Conservation (phyloP, 345 rosid genomes). For the Theobroma cacao region DNA sequence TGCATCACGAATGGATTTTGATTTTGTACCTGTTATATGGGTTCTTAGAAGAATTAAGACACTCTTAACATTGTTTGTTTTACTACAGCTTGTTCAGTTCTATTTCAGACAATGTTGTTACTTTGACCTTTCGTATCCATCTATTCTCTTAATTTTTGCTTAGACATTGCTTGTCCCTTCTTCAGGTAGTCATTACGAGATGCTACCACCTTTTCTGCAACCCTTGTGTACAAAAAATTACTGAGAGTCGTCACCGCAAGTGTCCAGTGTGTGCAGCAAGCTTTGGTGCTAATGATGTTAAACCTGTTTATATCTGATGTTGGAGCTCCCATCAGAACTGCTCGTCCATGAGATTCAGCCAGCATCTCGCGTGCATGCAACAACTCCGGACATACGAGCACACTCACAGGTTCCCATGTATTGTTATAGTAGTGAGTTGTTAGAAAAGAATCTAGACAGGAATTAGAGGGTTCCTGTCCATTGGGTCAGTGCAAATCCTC, state of each 20-base stretch:
- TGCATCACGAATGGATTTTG: background rate
- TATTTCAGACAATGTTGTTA: background rate
- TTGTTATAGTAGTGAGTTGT: conserved; percentile 10
- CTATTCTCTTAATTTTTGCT: background rate
- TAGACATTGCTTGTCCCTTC: conserved; percentile 6
- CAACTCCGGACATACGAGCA: conserved; percentile 13
- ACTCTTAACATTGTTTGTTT: background rate
- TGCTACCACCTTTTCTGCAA: conserved; percentile 96
- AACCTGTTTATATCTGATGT: conserved; percentile 86
- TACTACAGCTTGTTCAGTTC: background rate
- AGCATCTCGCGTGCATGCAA: background rate
- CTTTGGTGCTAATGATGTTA: conserved; percentile 88
- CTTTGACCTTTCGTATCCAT: background rate
- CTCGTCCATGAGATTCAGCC: background rate
- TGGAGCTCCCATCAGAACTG: background rate
- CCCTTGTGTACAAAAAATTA: conserved; percentile 71
- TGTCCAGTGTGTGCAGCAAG: conserved; percentile 81
- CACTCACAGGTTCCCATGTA: conserved; percentile 19
- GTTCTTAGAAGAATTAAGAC: background rate
- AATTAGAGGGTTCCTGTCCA: conserved; percentile 17
- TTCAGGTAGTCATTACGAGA: conserved; percentile 92
- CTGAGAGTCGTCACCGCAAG: conserved; percentile 77
- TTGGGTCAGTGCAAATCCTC: conserved; percentile 20
- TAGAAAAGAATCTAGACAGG: conserved; percentile 8
- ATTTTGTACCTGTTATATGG: background rate